Base-by-base conservation (phyloP, 1,139 yeast species). In the Pneumocystis murina region DNA sequence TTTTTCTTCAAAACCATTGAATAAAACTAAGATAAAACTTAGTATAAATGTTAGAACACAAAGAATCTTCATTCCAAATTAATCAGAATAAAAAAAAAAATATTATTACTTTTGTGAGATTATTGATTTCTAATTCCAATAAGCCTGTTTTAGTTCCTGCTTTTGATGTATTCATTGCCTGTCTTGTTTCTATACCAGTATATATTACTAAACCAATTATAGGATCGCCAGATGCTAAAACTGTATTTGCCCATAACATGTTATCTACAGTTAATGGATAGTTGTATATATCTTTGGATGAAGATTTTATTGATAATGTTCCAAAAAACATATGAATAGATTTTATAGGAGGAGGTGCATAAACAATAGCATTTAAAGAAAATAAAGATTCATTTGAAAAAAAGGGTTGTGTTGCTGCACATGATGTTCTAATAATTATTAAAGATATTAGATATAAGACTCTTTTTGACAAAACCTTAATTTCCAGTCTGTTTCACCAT, bases 401-500 rank as follows among this genome's bases (percentile, higher is more conserved):
- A 84, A 72, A 10, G 84, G 80, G 63, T 24, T 48, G 41, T 14
- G 60, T 58, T 12, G 43, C 60, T 28, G 60, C 30, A 17, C 84
- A 80, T 0, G 97, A 94, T 40, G 87, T 77, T 63, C 74, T 66
- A 35, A 16, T n/a, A 33, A 7, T 10, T 43, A 16, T 17, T 20
- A 58, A 35, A 17, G 41, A 43, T 30, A 40, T 38, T 35, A 43
- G 20, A n/a, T 17, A 14, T 12, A 30, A 10, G 12, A 12, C n/a
- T 24, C 3, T 33, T 40, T 12, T 33, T 8, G 5, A 12, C 3
- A 24, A 2, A 58, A 65, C 67, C 66, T 38, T 35, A 94, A 78
- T 73, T 94, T 94, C 99, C 99, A 94, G 75, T 94, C 99, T 10
- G 99, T 94, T 73, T 94, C 99, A 70, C 99, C 99, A 74, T 94